Conservation (phyloP, 768 basidiomycete genomes). For the Rhizopogon rudus region DNA sequence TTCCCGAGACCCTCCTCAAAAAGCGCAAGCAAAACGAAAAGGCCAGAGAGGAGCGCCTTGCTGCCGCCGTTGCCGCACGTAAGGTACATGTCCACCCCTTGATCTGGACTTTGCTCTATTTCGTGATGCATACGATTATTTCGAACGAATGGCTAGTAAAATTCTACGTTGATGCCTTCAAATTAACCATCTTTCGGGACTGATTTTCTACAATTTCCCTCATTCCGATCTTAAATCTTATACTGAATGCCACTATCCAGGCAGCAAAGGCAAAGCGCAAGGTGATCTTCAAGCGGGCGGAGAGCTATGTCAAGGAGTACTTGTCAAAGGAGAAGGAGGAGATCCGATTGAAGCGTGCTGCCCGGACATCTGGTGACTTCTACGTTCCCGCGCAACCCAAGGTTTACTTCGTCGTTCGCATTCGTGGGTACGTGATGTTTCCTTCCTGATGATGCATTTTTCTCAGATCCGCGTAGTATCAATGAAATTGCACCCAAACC, state of each 20-base stretch:
- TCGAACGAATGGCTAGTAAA: slow-evolving; percentile 73
- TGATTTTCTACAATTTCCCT: slow-evolving; percentile 28
- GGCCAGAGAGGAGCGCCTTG: slow-evolving; percentile 89
- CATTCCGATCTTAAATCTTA: slow-evolving; percentile 5
- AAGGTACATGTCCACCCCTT: slow-evolving; percentile 57
- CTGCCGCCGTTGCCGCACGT: slow-evolving; percentile 76
- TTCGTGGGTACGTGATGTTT: slow-evolving; percentile 73
- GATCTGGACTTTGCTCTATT: slow-evolving; percentile 14
- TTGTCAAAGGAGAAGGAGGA: slow-evolving; percentile 90
- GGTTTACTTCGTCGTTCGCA: slow-evolving; percentile 96
- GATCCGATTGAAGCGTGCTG: slow-evolving; percentile 90
- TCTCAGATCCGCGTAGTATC: slow-evolving; percentile 57
- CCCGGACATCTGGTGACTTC: slow-evolving; percentile 89
- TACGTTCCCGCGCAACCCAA: slow-evolving; percentile 97
- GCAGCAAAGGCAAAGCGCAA: slow-evolving; percentile 88
- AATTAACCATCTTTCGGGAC: slow-evolving; percentile 84
- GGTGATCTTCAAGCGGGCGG: slow-evolving; percentile 99
- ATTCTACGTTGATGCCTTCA: slow-evolving; percentile 68
- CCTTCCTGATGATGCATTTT: slow-evolving; percentile 5
- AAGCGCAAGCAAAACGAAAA: slow-evolving; percentile 98
- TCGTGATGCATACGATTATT: slow-evolving; percentile 82
- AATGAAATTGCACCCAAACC: slow-evolving; percentile 99
- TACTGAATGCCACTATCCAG: slow-evolving; percentile 35
- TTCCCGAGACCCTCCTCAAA: slow-evolving; percentile 99
- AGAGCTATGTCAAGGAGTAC: slow-evolving; percentile 98